These are phyloP conservation scores for Blastobotrys mokoenaii DNA, from an alignment of 805 yeast genomes.

Conservation along the genomic window DNA sequence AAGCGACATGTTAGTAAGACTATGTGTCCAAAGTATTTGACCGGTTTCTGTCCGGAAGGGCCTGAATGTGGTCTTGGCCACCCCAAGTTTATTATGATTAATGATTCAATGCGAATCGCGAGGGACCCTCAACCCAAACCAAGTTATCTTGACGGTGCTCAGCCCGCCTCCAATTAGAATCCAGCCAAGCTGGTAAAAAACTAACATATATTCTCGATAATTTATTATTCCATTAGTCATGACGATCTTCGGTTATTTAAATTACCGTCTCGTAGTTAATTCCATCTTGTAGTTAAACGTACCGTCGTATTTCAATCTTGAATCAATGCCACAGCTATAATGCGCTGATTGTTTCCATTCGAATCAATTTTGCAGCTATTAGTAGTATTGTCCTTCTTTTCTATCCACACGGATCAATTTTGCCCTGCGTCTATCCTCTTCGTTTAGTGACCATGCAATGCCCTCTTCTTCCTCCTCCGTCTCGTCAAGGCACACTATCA, in stretches of 20 bases:
- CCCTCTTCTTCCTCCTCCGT: conserved; percentile 43
- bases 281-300: no score
- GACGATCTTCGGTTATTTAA: no score
- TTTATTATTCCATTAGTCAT: background rate
- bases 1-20: conserved; percentile 71
- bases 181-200: background rate
- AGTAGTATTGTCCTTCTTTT: background rate
- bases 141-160: background rate
- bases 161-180: no score
- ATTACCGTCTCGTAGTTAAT: no score
- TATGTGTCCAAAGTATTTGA: conserved; percentile 68
- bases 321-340: no score
- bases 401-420: conserved; percentile 18
- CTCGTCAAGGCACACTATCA: conserved; percentile 76
- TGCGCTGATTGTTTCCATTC: no score
- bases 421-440: conserved; percentile 48
- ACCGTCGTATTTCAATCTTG: no score
- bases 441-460: conserved; percentile 67
- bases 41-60: conserved; percentile 93
- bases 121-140: conserved; percentile 18
- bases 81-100: conserved; percentile 52
- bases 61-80: conserved; percentile 70
- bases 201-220: background rate
- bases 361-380: background rate
- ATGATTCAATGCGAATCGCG: conserved; percentile 31